phyloP scores from a whole-genome alignment of 1,139 yeast species.

The Debaryomyces robertsiae region DNA sequence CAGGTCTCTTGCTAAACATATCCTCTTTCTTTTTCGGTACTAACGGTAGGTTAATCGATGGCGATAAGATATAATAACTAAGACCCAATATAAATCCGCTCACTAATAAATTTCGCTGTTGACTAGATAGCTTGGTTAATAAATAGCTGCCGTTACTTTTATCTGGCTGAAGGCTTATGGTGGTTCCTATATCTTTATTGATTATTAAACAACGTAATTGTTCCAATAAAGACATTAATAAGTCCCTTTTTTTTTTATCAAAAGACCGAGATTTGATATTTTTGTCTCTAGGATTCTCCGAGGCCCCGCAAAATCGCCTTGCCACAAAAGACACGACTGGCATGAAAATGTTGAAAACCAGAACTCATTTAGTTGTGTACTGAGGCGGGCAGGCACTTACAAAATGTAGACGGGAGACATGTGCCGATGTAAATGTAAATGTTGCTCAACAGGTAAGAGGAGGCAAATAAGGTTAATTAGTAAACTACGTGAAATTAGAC shows the following conservation, averaged over 20 bases:
- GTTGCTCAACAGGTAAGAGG: no score
- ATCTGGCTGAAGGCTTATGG: not conserved
- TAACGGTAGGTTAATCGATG: slow-evolving; percentile 19
- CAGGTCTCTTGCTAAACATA: slow-evolving; percentile 63
- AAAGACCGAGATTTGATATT: no score
- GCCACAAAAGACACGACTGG: slow-evolving; percentile 1
- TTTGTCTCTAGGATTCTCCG: slow-evolving; percentile 2
- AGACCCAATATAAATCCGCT: slow-evolving; percentile 15
- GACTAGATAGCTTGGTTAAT: slow-evolving; percentile 3
- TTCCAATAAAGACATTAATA: slow-evolving; percentile 14
- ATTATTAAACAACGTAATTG: slow-evolving; percentile 14
- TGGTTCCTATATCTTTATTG: slow-evolving; percentile 10
- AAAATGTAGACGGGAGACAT: no score
- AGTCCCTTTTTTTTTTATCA: no score
- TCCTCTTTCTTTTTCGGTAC: slow-evolving; percentile 14
- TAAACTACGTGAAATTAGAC: no score
- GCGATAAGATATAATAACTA: slow-evolving; percentile 28
- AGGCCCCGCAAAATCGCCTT: slow-evolving; percentile 9
- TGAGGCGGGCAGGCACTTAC: no score
- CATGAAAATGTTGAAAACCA: no score
- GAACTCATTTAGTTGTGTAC: no score
- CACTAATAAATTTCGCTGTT: slow-evolving; percentile 11
- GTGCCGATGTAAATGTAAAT: no score
- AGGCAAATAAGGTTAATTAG: no score
- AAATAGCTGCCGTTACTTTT: not conserved